Percentiles rank a stretch among this genome's conserved stretches.
Conservation (phyloP, 306 rosid genomes). For the Psophocarpus tetragonolobus region DNA sequence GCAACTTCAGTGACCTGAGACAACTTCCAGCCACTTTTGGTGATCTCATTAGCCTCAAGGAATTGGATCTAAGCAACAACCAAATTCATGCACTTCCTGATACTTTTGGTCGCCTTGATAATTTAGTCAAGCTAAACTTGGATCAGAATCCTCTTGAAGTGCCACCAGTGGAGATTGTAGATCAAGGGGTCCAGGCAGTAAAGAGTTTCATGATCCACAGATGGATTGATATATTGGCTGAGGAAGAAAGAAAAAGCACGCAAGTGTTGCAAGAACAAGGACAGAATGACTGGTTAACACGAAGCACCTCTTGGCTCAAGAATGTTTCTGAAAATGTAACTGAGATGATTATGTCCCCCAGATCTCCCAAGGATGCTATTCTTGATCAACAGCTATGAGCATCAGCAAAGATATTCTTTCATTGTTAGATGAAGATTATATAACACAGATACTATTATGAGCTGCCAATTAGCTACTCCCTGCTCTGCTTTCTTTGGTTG, state of each 20-base stretch:
- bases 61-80: constrained; percentile 92
- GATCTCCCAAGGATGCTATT: constrained; percentile 56
- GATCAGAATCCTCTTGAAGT: constrained; percentile 81
- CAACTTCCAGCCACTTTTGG: constrained; percentile 89
- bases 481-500: not conserved
- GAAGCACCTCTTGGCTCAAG: constrained; percentile 91
- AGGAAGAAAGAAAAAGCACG: constrained; percentile 72
- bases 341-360: constrained; percentile 51
- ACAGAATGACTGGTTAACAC: constrained; percentile 71
- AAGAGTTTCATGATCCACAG: constrained; percentile 79
- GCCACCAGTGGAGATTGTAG: constrained; percentile 76
- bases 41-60: constrained; percentile 78
- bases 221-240: constrained; percentile 71
- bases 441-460: too few species aligned
- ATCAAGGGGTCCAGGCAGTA: constrained; percentile 71
- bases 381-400: constrained; percentile 87
- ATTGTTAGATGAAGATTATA: too few species aligned
- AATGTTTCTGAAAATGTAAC: constrained; percentile 61
- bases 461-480: constrained; percentile 14
- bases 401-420: too few species aligned
- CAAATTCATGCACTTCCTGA: constrained; percentile 87
- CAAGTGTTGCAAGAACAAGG: constrained; percentile 53
- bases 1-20: constrained; percentile 77
- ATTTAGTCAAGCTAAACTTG: constrained; percentile 75
- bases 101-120: constrained; percentile 87